Base-by-base conservation (phyloP, 2,329 filamentous ascomycete genomes). In the Phyllachora maydis region DNA sequence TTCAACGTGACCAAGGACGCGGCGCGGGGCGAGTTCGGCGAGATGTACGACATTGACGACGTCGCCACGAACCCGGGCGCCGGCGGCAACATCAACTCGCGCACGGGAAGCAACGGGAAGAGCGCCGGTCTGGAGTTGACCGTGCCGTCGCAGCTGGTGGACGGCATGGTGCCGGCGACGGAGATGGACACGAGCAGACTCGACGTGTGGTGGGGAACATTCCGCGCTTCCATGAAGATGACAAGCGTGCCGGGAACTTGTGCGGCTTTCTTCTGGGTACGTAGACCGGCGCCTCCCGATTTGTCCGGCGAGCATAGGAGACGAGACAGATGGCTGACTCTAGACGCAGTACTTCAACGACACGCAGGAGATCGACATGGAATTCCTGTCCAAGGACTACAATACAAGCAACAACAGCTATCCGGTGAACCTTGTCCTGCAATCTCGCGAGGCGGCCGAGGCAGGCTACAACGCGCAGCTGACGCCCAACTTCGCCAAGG, bases 311-410 rank as follows among this genome's bases (percentile, higher is more conserved):
- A n/a, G n/a, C n/a, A n/a, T n/a, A n/a, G n/a, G n/a, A n/a, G n/a
- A n/a, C n/a, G n/a, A n/a, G n/a, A n/a, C n/a, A n/a, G n/a, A n/a
- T n/a, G n/a, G n/a, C n/a, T n/a, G n/a, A n/a, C n/a, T n/a, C n/a
- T n/a, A n/a, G n/a, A n/a, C n/a, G n/a, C 30, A 78, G 73, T 82
- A 78, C 43, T 66, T 65, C 47, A 78, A 81, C 42, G 68, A 83
- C 43, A 74, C 71, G 1, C 69, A 77, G 38, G 76, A 83, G 37
- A 79, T 83, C 35, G 76, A 83, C 40, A 68, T 83, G 47, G 77
- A 85, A 34, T 77, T 82, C 38, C 56, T 83, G 3, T 77, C 74
- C 2, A 52, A 53, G 12, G 56, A 79, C 31, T 76, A 71, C 40
- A 52, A 63, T 28, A 32, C 39, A 2, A 36, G 39, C 22, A 56